phyloP scores from a whole-genome alignment of 106 monocot genomes.

The Ottelia alismoides region DNA sequence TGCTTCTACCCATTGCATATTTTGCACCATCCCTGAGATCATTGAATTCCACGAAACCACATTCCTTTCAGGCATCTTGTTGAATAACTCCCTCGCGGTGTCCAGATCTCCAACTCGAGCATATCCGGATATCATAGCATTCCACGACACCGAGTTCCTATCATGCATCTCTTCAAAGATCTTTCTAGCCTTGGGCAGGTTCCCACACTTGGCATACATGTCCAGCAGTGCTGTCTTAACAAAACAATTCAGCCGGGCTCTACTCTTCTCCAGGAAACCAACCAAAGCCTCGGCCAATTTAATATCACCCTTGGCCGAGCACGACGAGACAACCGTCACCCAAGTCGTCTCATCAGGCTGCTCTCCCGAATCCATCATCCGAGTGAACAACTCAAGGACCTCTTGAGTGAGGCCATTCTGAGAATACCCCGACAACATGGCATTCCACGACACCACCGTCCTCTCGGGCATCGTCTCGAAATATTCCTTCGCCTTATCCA shows the following conservation, averaged over 20 bases:
- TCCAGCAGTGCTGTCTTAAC: slow-evolving; percentile 24
- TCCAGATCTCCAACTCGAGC: slow-evolving; percentile 14
- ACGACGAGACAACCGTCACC: slow-evolving; percentile 22
- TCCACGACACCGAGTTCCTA: slow-evolving; percentile 22
- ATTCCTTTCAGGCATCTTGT: slow-evolving; percentile 21
- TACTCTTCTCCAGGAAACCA: slow-evolving; percentile 9
- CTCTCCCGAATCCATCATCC: slow-evolving; percentile 10
- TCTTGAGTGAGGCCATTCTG: slow-evolving; percentile 17
- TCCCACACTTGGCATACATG: slow-evolving; percentile 31
- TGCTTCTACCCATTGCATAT: slow-evolving; percentile 15
- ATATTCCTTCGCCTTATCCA: slow-evolving; percentile 17
- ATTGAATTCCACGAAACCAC: slow-evolving; percentile 39
- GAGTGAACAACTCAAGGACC: slow-evolving; percentile 13
- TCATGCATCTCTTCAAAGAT: slow-evolving; percentile 15
- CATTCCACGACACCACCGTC: slow-evolving; percentile 34
- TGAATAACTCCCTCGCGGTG: slow-evolving; percentile 18
- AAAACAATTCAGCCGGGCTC: slow-evolving; percentile 13
- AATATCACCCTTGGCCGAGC: slow-evolving; percentile 18
- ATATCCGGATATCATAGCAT: slow-evolving; percentile 31
- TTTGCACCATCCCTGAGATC: slow-evolving; percentile 32
- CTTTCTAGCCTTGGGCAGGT: slow-evolving; percentile 8
- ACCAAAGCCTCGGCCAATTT: slow-evolving; percentile 20
- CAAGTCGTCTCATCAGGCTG: slow-evolving; percentile 28
- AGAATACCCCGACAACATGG: slow-evolving; percentile 26
- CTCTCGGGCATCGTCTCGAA: slow-evolving; percentile 35